Conservation (phyloP, 805 yeast species). For the Schizosaccharomyces japonicus region DNA sequence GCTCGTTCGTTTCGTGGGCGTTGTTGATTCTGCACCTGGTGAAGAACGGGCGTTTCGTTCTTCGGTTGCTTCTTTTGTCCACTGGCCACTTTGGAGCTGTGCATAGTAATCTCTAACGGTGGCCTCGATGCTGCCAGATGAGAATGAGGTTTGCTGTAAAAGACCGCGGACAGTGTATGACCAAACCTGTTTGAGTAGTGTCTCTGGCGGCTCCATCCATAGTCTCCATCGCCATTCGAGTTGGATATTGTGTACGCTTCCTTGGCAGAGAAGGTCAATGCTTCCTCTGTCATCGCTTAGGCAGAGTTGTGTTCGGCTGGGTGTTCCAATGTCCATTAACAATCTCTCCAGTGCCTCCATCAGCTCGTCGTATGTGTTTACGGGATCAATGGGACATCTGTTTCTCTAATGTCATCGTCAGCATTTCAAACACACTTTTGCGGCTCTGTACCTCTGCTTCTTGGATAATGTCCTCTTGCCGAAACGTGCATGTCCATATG, state of each 20-base stretch:
- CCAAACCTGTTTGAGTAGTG: background rate
- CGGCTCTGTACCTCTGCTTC: background rate
- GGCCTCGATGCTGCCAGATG: background rate
- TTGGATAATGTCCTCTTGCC: background rate
- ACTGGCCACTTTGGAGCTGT: background rate
- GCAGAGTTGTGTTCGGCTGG: background rate
- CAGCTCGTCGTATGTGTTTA: background rate
- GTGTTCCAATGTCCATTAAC: background rate
- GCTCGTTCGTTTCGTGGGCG: too few relatives aligned
- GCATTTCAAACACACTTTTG: too few relatives aligned
- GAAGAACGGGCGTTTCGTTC: background rate
- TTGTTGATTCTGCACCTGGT: too few relatives aligned
- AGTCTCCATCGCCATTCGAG: background rate
- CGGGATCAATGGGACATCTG: conserved; percentile 1
- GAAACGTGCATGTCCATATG: background rate
- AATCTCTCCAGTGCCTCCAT: background rate
- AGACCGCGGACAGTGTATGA: background rate
- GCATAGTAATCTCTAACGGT: background rate
- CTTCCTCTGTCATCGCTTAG: background rate
- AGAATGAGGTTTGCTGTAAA: background rate
- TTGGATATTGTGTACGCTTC: background rate
- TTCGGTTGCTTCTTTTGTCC: background rate
- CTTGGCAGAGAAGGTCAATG: background rate
- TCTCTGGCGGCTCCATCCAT: background rate
- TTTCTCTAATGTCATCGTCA: background rate